Evolutionary conservation across 768 basidiomycete genomes (phyloP).

Genomic region (Candolleomyces efflorescens): DNA sequence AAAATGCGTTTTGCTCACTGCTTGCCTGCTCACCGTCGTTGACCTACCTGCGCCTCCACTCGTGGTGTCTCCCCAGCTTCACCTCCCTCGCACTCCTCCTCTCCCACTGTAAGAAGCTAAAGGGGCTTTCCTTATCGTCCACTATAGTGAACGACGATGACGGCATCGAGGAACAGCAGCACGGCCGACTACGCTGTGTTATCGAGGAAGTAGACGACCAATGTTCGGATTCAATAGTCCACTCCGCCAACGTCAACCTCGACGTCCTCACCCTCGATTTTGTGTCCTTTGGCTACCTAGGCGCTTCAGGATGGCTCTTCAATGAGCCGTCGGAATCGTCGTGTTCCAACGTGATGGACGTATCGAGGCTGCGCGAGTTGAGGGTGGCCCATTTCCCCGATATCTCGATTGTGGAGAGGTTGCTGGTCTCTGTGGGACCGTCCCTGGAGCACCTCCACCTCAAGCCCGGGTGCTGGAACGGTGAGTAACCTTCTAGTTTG

Average conservation of each 20-base stretch:
- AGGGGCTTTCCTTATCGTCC: slow-evolving; percentile 31
- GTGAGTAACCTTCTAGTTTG: slow-evolving; percentile 22
- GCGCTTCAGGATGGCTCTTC: slow-evolving; percentile 29
- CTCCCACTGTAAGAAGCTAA: slow-evolving; percentile 29
- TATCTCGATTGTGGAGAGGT: slow-evolving; percentile 28
- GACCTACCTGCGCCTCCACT: slow-evolving; percentile 34
- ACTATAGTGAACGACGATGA: slow-evolving; percentile 27
- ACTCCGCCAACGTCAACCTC: slow-evolving; percentile 18
- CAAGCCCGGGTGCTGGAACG: slow-evolving; percentile 38
- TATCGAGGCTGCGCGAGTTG: slow-evolving; percentile 35
- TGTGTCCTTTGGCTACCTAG: slow-evolving; percentile 31
- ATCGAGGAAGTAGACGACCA: slow-evolving; percentile 7
- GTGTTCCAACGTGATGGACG: slow-evolving; percentile 23
- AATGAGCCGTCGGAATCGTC: slow-evolving; percentile 13
- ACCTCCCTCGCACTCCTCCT: slow-evolving; percentile 29
- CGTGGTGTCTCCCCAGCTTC: slow-evolving; percentile 35
- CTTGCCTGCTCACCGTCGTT: slow-evolving; percentile 28
- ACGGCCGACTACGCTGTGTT: slow-evolving; percentile 2
- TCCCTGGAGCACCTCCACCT: slow-evolving; percentile 40
- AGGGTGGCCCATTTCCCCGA: slow-evolving; percentile 39
- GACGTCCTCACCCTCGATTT: slow-evolving; percentile 40
- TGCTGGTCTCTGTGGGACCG: slow-evolving; percentile 28
- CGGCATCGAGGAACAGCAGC: slow-evolving; percentile 1
- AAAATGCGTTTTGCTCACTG: slow-evolving; percentile 30
- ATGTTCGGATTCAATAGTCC: neutral